Percentiles rank a stretch among this genome's conserved stretches.
These are phyloP conservation scores for Periglandula ipomoeae DNA, from an alignment of 2,329 filamentous ascomycete genomes.

Conservation along the genomic window DNA sequence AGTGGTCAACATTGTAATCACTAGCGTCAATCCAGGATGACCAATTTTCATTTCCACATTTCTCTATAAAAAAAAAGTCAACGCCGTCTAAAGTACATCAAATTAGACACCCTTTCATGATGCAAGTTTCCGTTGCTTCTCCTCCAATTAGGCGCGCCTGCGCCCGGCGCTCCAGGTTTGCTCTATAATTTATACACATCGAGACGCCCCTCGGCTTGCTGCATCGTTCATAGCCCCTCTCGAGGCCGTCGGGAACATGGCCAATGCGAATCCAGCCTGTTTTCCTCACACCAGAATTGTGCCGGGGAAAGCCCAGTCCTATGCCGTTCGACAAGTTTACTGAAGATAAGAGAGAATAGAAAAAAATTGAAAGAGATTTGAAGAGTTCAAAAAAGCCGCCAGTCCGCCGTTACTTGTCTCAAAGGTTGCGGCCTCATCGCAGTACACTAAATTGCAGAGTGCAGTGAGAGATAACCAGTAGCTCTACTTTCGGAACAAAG, in stretches of 20 bases:
- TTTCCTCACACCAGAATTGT: constrained; percentile 4
- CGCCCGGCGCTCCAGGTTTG: constrained; percentile 25
- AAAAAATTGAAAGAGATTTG: not conserved
- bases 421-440: not conserved
- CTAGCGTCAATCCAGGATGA: not conserved
- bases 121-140: constrained; percentile 22
- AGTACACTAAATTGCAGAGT: not conserved
- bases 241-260: not conserved
- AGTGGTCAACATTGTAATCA: not conserved
- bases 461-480: not conserved
- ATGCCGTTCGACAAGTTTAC: constrained; percentile 12
- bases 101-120: constrained; percentile 28
- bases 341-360: constrained; percentile 9
- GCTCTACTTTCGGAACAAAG: not conserved
- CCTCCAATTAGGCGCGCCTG: constrained; percentile 15
- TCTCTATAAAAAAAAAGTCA: constrained; percentile 22
- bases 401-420: too few species aligned
- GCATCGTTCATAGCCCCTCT: not conserved
- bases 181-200: constrained; percentile 27
- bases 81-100: constrained; percentile 34
- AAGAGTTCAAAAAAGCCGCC: too few species aligned
- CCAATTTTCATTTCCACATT: constrained; percentile 26
- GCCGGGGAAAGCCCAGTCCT: constrained; percentile 8
- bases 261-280: not conserved
- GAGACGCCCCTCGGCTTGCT: constrained; percentile 11